A percentile compares a stretch with the other conserved stretches of the same genome.
phyloP scores from a whole-genome alignment of 1,284 basidiomycete species.

The Mycosarcoma mackinlayi region DNA sequence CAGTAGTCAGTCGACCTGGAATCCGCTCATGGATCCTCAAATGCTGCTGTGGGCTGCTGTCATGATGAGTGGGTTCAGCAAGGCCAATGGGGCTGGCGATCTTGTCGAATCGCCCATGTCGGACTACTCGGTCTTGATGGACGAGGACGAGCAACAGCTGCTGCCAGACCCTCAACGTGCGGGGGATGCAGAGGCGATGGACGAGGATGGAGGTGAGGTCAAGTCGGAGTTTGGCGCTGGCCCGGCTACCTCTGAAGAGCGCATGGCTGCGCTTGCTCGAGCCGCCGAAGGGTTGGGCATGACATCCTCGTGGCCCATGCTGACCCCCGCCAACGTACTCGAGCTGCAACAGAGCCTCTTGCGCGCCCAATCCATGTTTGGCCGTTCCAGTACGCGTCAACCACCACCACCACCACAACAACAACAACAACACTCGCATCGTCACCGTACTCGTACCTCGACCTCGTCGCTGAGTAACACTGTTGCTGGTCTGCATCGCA shows the following conservation, averaged over 20 bases:
- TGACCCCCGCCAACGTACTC: not conserved
- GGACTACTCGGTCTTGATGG: not conserved
- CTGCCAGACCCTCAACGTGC: not conserved
- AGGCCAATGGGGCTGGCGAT: not conserved
- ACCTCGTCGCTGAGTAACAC: not conserved
- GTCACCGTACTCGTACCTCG: not conserved
- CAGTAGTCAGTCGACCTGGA: not conserved
- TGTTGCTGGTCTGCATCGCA: not conserved
- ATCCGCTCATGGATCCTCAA: not conserved
- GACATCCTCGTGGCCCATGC: not conserved
- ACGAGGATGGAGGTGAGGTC: not conserved
- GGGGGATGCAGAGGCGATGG: constrained; percentile 1
- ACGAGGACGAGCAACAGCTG: not conserved
- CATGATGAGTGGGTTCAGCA: not conserved
- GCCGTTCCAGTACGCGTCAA: not conserved
- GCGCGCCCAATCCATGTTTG: not conserved
- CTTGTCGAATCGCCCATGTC: not conserved
- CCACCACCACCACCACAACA: not conserved
- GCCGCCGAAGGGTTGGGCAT: not conserved
- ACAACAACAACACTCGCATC: not conserved
- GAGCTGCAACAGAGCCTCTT: not conserved
- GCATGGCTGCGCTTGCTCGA: not conserved
- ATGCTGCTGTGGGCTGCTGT: constrained; percentile 1
- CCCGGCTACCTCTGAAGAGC: not conserved
- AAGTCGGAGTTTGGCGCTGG: not conserved